Evolutionary conservation across 2,329 filamentous ascomycete species (phyloP), one percentile per base, ranked within the genome.

Genomic region (Parafenestella ontariensis): DNA sequence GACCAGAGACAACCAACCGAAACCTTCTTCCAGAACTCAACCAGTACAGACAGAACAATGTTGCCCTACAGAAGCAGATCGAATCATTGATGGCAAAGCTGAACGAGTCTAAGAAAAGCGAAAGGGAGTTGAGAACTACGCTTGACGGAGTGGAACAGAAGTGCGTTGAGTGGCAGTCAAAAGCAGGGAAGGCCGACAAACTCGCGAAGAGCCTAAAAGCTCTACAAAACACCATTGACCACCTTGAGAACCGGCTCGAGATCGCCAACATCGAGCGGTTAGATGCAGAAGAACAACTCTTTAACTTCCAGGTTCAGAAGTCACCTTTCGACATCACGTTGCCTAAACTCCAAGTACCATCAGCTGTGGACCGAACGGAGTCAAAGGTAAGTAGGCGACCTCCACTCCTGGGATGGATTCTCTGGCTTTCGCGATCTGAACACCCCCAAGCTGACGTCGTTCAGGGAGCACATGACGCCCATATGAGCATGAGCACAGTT

Each of bases 261-360:
- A 63, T 73, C 13, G 72, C 77, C 18, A 80, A 81, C 53, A 68
- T 70, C 15, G 70, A 77, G 49, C 77, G 76, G 47, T 40, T 78
- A 0, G 79, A 81, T 52, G 73, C 75, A 10, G 70, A 77, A 47
- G 70, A 76, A 41, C 66, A 76, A 41, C 50, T 77, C 9, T 69
- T 66, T 37, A 71, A 71, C 44, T 52, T 76, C 8, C 63, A 58
- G 26, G 52, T 61, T 4, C 52, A 68, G 26, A 70, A 71, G 34
- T 61, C 62, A 8, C 63, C 63, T 1, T 72, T 77, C 34, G 69
- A 73, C 40, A 37, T 61, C 3, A 49, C 40, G 17, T 26, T 45
- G 13, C 37, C 59, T 3, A 63, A 59, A 20, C 44, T 58, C 11
- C 49, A 56, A 23, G 3, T 37, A n/a, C 21, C 50, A 45, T 15